These are phyloP conservation scores for Sporopachydermia cereana DNA, from an alignment of 1,139 yeast genomes.

Conservation along the genomic window DNA sequence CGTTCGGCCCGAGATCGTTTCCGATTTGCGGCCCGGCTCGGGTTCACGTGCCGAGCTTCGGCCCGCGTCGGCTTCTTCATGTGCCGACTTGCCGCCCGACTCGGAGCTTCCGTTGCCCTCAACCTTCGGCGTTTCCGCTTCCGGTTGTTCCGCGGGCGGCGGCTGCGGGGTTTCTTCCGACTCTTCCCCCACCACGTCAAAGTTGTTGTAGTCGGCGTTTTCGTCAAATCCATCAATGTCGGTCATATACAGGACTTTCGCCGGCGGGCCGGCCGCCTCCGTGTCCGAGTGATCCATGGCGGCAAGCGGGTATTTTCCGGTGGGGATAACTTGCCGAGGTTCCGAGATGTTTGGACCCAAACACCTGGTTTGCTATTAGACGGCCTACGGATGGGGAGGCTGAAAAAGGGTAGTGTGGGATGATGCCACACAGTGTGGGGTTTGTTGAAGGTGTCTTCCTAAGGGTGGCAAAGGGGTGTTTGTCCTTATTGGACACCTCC, in stretches of 20 bases:
- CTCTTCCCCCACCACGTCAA: constrained; percentile 12
- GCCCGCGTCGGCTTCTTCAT: neutral
- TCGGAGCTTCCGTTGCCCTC: neutral
- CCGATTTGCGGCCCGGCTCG: too few species aligned
- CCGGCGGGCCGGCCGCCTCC: neutral
- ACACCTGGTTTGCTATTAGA: too few species aligned
- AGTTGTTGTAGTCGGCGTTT: constrained; percentile 4
- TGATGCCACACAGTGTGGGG: too few species aligned
- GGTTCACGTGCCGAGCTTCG: too few species aligned
- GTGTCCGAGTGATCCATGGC: neutral
- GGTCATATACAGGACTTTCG: neutral
- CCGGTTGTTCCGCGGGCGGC: neutral
- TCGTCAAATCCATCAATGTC: constrained; percentile 2
- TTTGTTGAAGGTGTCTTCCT: too few species aligned
- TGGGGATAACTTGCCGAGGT: too few species aligned
- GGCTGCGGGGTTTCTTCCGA: constrained; percentile 15
- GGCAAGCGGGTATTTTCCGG: neutral
- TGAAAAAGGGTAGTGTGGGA: too few species aligned
- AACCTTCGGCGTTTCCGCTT: neutral
- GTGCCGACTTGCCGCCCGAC: neutral
- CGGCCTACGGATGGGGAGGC: too few species aligned
- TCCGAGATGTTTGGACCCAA: too few species aligned
- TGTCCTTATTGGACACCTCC: too few species aligned
- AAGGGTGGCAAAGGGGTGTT: too few species aligned
- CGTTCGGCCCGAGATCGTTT: neutral